Conservation (phyloP, 495 filamentous ascomycete genomes). For the Talaromyces trachyspermus region DNA sequence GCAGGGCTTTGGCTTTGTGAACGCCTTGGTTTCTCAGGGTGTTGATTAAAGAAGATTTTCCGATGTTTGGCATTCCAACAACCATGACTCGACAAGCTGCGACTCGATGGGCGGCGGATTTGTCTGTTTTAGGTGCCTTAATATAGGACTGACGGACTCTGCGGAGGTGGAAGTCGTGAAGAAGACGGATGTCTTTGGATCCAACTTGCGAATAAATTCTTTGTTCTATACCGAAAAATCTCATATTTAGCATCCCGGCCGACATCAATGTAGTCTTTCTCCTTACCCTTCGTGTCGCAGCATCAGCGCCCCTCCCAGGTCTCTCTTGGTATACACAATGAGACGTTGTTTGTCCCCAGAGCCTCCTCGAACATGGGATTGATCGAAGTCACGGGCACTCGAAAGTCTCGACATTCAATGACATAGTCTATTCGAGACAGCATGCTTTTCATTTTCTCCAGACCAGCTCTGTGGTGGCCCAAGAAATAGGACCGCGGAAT, state of each 20-base stretch:
- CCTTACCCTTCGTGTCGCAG: constrained; percentile 2
- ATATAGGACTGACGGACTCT: constrained; percentile 43
- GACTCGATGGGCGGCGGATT: constrained; percentile 41
- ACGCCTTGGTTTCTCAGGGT: constrained; percentile 64
- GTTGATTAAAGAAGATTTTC: constrained; percentile 85
- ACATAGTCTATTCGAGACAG: constrained; percentile 79
- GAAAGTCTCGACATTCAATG: constrained; percentile 91
- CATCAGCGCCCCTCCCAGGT: constrained; percentile 50
- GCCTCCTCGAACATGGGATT: constrained; percentile 86
- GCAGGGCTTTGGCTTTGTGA: constrained; percentile 65
- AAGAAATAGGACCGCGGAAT: constrained; percentile 91
- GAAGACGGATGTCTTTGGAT: constrained; percentile 50
- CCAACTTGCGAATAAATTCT: constrained; percentile 49
- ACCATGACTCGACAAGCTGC: constrained; percentile 73
- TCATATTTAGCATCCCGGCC: constrained; percentile 3
- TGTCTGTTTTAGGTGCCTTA: constrained; percentile 48
- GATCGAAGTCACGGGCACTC: constrained; percentile 76
- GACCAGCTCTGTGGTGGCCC: constrained; percentile 85
- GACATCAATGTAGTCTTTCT: not conserved
- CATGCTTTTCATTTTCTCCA: constrained; percentile 76
- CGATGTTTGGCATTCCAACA: constrained; percentile 96
- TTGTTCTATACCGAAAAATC: constrained; percentile 20
- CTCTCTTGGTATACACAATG: constrained; percentile 86
- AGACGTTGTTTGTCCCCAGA: constrained; percentile 63
- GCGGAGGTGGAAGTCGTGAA: constrained; percentile 54